Evolutionary conservation across 306 rosid genomes (phyloP), one percentile per base, ranked within the genome.

Genomic region (Astragalus glycyphyllos): DNA sequence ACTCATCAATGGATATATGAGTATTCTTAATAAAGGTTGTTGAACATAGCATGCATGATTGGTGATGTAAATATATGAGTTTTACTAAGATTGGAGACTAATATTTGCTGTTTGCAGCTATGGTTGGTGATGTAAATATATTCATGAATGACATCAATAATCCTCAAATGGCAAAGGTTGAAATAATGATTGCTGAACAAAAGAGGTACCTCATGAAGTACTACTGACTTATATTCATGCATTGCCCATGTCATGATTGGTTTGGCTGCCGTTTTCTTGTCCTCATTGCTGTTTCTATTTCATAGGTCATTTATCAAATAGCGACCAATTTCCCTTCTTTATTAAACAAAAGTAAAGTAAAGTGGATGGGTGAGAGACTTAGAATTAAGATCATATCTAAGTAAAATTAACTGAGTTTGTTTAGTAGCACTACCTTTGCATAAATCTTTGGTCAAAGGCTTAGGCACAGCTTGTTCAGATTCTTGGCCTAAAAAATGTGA

Each of bases 91-190:
- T 20, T 17, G 44, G 54, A 29, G 62, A 73, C 68, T 86, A 47
- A 20, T 20, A 20, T 78, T 5, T 68, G 46, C 56, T 45, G 34
- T 72, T 87, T 81, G 45, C 84, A 92, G 97, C 96, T 64, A 87
- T 90, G 98, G 84, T 86, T 50, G 97, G 98, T 77, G 98, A 94
- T 86, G 98, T 94, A 58, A 94, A 94, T 77, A 70, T 94, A 13
- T 94, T 89, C 80, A 90, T 90, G 95, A 90, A 94, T 79, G 89
- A 90, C 41, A 74, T 73, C 49, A 88, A 94, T 63, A 79, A 87
- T 81, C 83, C 90, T 61, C 86, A 75, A n/a, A 53, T 82, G 71
- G 97, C 92, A 53, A 97, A 94, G 83, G 58, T 94, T 65, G 98
- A 94, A 75, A 88, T 94, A 74, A 90, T 94, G 98, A 89, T 94